These are phyloP conservation scores for Peronosclerospora sorghi DNA, from an alignment of 352 stramenopile species.

Conservation along the genomic window DNA sequence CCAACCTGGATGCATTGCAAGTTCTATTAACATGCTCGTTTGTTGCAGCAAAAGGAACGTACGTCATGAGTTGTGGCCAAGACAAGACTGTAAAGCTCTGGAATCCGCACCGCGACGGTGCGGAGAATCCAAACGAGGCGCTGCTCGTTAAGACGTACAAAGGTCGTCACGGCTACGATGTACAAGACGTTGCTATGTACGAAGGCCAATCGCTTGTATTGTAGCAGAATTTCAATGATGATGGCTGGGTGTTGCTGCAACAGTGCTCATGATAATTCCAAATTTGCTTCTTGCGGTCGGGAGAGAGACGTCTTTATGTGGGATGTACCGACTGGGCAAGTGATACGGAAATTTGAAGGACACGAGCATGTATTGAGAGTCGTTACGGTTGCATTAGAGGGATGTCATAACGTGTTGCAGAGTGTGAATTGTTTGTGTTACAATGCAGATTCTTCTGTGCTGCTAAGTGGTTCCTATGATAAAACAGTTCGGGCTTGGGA, in stretches of 20 bases:
- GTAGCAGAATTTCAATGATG: neutral
- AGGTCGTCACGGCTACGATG: slow-evolving; percentile 79
- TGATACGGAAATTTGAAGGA: slow-evolving; percentile 85
- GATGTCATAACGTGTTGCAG: slow-evolving; percentile 14
- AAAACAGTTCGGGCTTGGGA: slow-evolving; percentile 79
- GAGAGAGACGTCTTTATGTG: slow-evolving; percentile 84
- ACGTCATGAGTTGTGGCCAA: slow-evolving; percentile 84
- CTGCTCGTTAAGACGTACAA: slow-evolving; percentile 81
- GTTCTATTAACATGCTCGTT: neutral
- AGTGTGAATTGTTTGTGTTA: slow-evolving; percentile 80
- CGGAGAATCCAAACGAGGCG: slow-evolving; percentile 43
- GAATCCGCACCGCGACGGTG: slow-evolving; percentile 75
- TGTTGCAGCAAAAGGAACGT: slow-evolving; percentile 67
- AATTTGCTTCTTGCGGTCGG: slow-evolving; percentile 79
- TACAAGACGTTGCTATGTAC: slow-evolving; percentile 84
- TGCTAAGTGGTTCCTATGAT: slow-evolving; percentile 82
- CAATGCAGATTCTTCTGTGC: slow-evolving; percentile 68
- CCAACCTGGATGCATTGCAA: neutral
- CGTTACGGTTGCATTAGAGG: neutral
- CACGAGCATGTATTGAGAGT: slow-evolving; percentile 45
- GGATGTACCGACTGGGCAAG: slow-evolving; percentile 76
- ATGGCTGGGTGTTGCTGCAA: slow-evolving; percentile 1
- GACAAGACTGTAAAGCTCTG: slow-evolving; percentile 81
- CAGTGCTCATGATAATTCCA: slow-evolving; percentile 73
- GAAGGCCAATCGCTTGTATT: slow-evolving; percentile 2